Conservation (phyloP, 768 basidiomycete genomes). For the Xerocomus spinulosus region DNA sequence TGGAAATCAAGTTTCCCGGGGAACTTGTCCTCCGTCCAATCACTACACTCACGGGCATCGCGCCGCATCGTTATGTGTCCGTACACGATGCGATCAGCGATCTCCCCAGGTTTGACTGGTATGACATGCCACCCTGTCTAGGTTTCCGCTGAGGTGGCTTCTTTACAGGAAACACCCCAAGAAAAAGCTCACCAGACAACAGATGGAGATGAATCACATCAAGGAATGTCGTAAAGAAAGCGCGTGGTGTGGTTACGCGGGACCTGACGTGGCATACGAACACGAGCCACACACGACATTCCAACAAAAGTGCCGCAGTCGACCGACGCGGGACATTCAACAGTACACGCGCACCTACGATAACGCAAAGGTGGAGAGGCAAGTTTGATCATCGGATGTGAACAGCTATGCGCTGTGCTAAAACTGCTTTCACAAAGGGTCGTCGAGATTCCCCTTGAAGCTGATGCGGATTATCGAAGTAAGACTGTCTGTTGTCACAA, state of each 20-base stretch:
- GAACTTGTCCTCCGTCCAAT: constrained; percentile 41
- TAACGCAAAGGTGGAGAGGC: constrained; percentile 55
- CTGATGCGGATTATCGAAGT: constrained; percentile 67
- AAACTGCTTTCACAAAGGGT: constrained; percentile 38
- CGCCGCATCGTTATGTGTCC: constrained; percentile 53
- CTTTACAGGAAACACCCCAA: constrained; percentile 24
- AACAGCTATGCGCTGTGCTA: not conserved
- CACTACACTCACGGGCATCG: constrained; percentile 43
- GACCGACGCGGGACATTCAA: constrained; percentile 51
- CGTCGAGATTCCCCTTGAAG: constrained; percentile 50
- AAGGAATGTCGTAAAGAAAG: constrained; percentile 37
- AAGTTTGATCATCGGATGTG: constrained; percentile 14
- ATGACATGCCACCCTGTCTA: constrained; percentile 3
- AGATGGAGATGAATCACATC: constrained; percentile 19
- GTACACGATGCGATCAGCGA: constrained; percentile 74
- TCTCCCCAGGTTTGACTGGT: constrained; percentile 74
- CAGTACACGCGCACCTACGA: constrained; percentile 60
- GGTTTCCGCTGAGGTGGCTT: not conserved
- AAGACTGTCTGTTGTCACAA: constrained; percentile 9
- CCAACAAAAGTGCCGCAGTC: constrained; percentile 45
- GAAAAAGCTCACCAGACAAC: constrained; percentile 2
- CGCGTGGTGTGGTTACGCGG: constrained; percentile 31
- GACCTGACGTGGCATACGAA: constrained; percentile 29
- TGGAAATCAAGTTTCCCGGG: constrained; percentile 51
- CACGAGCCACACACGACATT: constrained; percentile 35